Conservation (phyloP, 2,329 filamentous ascomycete species). For the Microascus cirrosus region DNA sequence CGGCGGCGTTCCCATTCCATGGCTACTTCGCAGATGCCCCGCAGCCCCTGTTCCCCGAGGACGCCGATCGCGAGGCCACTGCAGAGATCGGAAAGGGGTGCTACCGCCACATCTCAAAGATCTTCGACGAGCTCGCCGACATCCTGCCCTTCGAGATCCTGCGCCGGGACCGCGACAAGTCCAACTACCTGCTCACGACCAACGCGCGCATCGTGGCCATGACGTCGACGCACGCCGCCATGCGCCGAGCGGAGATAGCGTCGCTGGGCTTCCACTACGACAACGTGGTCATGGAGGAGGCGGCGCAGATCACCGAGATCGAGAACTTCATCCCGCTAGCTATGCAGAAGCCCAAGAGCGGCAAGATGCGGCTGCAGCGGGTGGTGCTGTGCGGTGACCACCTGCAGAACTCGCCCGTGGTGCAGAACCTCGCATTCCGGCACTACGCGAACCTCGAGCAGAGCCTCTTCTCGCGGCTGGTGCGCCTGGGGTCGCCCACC, state of each 20-base stretch:
- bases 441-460: conserved; percentile 95
- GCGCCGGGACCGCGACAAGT: conserved; percentile 78
- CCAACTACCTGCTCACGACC: conserved; percentile 88
- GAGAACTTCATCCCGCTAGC: conserved; percentile 93
- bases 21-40: conserved; percentile 79
- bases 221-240: conserved; percentile 96
- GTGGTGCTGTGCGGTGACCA: conserved; percentile 93
- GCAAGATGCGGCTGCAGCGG: conserved; percentile 67
- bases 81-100: conserved; percentile 75
- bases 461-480: conserved; percentile 82
- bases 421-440: conserved; percentile 88
- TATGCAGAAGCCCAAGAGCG: conserved; percentile 71
- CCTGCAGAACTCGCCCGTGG: conserved; percentile 89
- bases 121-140: conserved; percentile 87
- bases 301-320: conserved; percentile 93
- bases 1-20: conserved; percentile 76
- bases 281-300: conserved; percentile 97
- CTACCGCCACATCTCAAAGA: conserved; percentile 76
- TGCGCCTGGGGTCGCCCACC: conserved; percentile 83
- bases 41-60: conserved; percentile 67
- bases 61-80: conserved; percentile 52
- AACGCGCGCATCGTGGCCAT: conserved; percentile 97
- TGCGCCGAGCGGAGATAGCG: conserved; percentile 83
- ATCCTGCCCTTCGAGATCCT: conserved; percentile 93
- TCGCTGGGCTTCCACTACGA: conserved; percentile 93